Evolutionary conservation across 2,329 filamentous ascomycete species (phyloP).

Genomic region (Curvularia hawaiiensis): DNA sequence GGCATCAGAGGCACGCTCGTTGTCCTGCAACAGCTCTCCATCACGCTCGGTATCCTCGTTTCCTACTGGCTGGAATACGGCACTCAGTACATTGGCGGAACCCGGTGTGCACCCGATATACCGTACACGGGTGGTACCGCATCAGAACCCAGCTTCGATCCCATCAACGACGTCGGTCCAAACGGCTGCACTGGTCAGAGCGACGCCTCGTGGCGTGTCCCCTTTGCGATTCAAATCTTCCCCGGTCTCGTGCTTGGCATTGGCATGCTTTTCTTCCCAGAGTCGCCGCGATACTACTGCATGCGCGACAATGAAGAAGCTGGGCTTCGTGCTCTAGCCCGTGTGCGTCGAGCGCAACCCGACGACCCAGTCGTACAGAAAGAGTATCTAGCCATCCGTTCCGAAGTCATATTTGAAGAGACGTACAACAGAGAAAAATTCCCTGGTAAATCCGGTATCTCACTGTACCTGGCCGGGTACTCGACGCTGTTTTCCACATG

Average conservation of each 20-base stretch:
- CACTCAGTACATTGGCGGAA: conserved; percentile 28
- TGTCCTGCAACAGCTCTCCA: conserved; percentile 28
- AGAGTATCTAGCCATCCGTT: conserved; percentile 61
- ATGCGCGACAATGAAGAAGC: conserved; percentile 50
- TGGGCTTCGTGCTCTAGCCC: conserved; percentile 53
- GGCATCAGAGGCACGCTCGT: conserved; percentile 29
- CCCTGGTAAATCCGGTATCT: conserved; percentile 48
- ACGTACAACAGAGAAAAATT: conserved; percentile 41
- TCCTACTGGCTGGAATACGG: conserved; percentile 30
- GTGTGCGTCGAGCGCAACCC: conserved; percentile 50
- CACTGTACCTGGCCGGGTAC: conserved; percentile 62
- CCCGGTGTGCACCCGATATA: conserved; percentile 54
- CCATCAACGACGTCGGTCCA: conserved; percentile 23
- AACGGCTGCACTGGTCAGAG: conserved; percentile 45
- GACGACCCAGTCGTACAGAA: conserved; percentile 63
- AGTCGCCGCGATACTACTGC: conserved; percentile 36
- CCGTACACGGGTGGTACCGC: conserved; percentile 54
- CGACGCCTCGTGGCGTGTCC: conserved; percentile 62
- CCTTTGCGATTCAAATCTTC: conserved; percentile 77
- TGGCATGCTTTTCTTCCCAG: conserved; percentile 55
- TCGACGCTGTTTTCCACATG: conserved; percentile 54
- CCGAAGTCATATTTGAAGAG: conserved; percentile 63
- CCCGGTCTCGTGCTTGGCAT: conserved; percentile 76
- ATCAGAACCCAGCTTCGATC: conserved; percentile 47
- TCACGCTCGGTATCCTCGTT: conserved; percentile 28